Evolutionary conservation across 352 stramenopile genomes (phyloP).

Genomic region (Phytophthora nicotianae): DNA sequence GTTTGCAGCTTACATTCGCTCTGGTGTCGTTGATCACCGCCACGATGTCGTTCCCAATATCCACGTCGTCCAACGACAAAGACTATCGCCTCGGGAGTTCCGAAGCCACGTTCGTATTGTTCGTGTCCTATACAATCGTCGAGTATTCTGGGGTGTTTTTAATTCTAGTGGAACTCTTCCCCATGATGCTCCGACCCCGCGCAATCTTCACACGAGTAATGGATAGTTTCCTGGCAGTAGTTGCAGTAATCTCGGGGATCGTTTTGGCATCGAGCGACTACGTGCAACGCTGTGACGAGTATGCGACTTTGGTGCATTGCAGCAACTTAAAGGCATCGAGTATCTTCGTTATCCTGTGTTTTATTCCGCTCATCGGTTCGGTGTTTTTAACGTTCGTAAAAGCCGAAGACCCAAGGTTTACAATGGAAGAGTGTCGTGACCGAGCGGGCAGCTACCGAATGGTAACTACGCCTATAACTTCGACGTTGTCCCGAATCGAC

Average conservation of each 20-base stretch:
- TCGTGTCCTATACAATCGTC: conserved; percentile 33
- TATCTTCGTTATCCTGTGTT: conserved; percentile 43
- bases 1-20: conserved; percentile 36
- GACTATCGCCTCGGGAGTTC: conserved; percentile 35
- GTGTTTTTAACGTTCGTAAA: conserved; percentile 43
- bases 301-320: conserved; percentile 40
- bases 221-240: conserved; percentile 33
- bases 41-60: conserved; percentile 21
- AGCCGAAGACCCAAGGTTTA: conserved; percentile 10
- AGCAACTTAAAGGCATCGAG: conserved; percentile 42
- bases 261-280: conserved; percentile 33
- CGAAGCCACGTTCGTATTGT: conserved; percentile 28
- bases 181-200: conserved; percentile 34
- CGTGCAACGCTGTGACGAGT: conserved; percentile 38
- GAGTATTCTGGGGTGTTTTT: conserved; percentile 33
- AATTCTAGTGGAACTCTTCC: conserved; percentile 37
- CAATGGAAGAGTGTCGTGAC: conserved; percentile 23
- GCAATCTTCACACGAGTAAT: conserved; percentile 30
- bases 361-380: conserved; percentile 35
- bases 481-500: conserved; percentile 15
- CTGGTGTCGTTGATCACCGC: conserved; percentile 37
- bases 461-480: conserved; percentile 22
- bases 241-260: conserved; percentile 37
- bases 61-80: conserved; percentile 13
- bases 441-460: conserved; percentile 34